Percentiles rank a stretch among this genome's conserved stretches.
Conservation (phyloP, 495 filamentous ascomycete species). For the Aspergillus olivimuriae region DNA sequence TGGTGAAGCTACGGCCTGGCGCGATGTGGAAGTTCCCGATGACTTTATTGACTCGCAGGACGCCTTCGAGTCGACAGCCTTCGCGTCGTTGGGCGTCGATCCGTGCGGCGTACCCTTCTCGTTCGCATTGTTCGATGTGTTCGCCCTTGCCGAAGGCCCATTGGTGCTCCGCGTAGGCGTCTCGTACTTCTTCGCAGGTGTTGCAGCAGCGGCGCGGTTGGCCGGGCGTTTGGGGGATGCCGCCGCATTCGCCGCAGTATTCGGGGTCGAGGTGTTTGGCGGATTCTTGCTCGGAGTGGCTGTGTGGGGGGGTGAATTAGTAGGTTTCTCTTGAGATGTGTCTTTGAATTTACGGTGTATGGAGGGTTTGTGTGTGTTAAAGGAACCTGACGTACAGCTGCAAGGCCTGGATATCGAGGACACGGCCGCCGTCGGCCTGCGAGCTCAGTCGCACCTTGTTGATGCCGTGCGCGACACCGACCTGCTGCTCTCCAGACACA, state of each 20-base stretch:
- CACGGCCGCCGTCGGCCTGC: conserved; percentile 65
- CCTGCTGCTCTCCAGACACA: conserved; percentile 92
- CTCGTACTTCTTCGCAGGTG: conserved; percentile 92
- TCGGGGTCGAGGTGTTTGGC: conserved; percentile 81
- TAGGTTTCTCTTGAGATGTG: neutral
- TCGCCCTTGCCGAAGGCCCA: conserved; percentile 94
- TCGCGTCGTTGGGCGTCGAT: conserved; percentile 82
- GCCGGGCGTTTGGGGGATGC: conserved; percentile 63
- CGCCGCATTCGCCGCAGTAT: conserved; percentile 94
- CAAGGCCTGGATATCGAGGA: conserved; percentile 66
- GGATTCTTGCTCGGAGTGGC: conserved; percentile 55
- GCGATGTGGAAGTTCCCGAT: conserved; percentile 99
- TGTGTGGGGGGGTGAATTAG: conserved; percentile 20
- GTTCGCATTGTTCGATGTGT: conserved; percentile 89
- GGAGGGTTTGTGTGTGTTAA: too few species aligned
- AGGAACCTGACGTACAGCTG: conserved; percentile 69
- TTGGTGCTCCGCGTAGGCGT: conserved; percentile 79
- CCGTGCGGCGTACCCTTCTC: conserved; percentile 86
- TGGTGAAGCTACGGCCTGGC: conserved; percentile 88
- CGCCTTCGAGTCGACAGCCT: conserved; percentile 91
- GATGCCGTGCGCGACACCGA: conserved; percentile 86
- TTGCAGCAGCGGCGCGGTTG: conserved; percentile 81
- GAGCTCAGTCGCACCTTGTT: conserved; percentile 77
- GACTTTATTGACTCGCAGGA: conserved; percentile 93
- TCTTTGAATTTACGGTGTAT: neutral